Conservation (phyloP, 768 basidiomycete genomes). For the Boletellus sp. region DNA sequence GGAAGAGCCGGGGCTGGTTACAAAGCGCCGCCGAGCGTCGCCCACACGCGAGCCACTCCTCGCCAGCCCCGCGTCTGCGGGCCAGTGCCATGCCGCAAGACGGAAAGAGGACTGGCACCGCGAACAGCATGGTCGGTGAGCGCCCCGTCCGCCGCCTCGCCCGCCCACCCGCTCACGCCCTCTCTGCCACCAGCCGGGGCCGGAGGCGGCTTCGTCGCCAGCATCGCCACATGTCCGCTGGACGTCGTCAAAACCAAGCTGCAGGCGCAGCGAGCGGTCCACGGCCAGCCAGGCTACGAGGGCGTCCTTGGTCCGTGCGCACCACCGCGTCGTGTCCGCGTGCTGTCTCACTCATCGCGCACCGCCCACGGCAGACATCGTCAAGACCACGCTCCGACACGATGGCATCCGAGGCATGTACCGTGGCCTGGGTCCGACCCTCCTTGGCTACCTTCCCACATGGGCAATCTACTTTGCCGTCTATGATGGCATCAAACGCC, state of each 20-base stretch:
- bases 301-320: conserved; percentile 64
- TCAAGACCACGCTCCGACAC: conserved; percentile 51
- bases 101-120: conserved; percentile 61
- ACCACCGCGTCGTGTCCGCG: conserved; percentile 9
- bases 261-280: conserved; percentile 82
- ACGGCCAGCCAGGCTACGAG: conserved; percentile 69
- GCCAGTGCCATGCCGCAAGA: conserved; percentile 63
- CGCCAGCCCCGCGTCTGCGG: conserved; percentile 48
- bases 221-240: conserved; percentile 92
- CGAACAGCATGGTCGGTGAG: conserved; percentile 81
- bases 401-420: conserved; percentile 89
- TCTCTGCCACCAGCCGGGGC: conserved; percentile 83
- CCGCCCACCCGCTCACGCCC: background rate
- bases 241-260: conserved; percentile 98
- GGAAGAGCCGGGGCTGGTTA: conserved; percentile 16
- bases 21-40: background rate
- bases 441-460: conserved; percentile 94
- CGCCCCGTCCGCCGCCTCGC: conserved; percentile 1
- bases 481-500: conserved; percentile 91
- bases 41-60: conserved; percentile 1
- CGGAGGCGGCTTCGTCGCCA: conserved; percentile 89
- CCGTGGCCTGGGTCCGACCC: conserved; percentile 94
- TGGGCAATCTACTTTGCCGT: conserved; percentile 99
- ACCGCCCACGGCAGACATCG: conserved; percentile 40
- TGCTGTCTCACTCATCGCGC: conserved; percentile 7